These are phyloP conservation scores for Agrocybe chaxingu DNA, from an alignment of 768 basidiomycete genomes.

Conservation along the genomic window DNA sequence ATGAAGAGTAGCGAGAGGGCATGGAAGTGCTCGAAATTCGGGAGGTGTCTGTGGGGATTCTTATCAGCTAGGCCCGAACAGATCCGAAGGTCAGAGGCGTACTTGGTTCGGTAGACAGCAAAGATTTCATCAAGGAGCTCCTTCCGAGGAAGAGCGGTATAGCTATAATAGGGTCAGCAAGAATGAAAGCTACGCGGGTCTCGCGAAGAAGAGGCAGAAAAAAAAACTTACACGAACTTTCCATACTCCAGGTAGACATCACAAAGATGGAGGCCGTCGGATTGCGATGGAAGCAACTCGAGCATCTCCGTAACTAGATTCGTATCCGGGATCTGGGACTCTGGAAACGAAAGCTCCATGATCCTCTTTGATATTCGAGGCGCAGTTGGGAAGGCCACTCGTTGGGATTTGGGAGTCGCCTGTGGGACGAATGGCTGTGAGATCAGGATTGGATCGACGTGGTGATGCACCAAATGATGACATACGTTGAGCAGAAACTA, in stretches of 20 bases:
- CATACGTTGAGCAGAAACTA: slow-evolving; percentile 59
- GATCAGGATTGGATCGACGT: neutral
- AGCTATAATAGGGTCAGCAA: slow-evolving; percentile 33
- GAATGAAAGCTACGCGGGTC: neutral
- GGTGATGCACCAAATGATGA: neutral
- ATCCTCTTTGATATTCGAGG: slow-evolving; percentile 11
- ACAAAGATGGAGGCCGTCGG: slow-evolving; percentile 58
- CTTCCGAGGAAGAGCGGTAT: slow-evolving; percentile 47
- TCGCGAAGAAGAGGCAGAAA: neutral
- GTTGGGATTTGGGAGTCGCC: slow-evolving; percentile 4
- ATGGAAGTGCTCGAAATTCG: slow-evolving; percentile 32
- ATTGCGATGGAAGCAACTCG: slow-evolving; percentile 47
- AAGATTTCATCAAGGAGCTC: slow-evolving; percentile 60
- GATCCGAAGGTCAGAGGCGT: slow-evolving; percentile 8
- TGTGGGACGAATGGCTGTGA: neutral
- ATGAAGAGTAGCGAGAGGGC: slow-evolving; percentile 60
- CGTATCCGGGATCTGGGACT: slow-evolving; percentile 7
- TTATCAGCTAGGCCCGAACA: neutral
- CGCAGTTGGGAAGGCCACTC: neutral
- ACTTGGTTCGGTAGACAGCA: slow-evolving; percentile 54
- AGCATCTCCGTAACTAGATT: slow-evolving; percentile 22
- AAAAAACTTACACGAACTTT: slow-evolving; percentile 46
- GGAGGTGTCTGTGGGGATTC: neutral
- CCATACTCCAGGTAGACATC: slow-evolving; percentile 66
- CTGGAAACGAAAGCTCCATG: slow-evolving; percentile 5